A percentile compares a stretch with the other conserved stretches of the same genome.
Evolutionary conservation across 1,284 basidiomycete species (phyloP).

Genomic region (Volvariella volvacea): DNA sequence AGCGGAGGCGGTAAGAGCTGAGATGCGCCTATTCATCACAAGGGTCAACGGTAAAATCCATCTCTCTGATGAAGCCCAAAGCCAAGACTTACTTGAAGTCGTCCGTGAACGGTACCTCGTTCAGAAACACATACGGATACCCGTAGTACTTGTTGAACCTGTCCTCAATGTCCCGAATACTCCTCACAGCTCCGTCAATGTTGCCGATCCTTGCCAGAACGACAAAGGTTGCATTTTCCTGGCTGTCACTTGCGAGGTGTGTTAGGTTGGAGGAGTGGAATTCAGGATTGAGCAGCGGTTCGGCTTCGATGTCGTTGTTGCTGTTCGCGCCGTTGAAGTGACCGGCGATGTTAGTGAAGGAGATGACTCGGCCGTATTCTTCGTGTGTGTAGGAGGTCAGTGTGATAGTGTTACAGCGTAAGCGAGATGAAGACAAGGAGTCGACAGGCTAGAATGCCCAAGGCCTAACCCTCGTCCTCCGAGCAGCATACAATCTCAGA

Average conservation of each 20-base stretch:
- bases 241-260: constrained; percentile 17
- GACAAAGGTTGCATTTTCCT: constrained; percentile 61
- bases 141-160: constrained; percentile 58
- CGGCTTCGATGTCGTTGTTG: constrained; percentile 20
- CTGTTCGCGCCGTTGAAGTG: constrained; percentile 26
- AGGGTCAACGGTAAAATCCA: neutral
- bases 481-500: too few relatives aligned
- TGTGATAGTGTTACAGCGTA: too few relatives aligned
- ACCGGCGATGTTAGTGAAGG: constrained; percentile 38
- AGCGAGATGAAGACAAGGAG: too few relatives aligned
- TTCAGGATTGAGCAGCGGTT: neutral
- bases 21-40: constrained; percentile 27
- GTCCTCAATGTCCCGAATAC: constrained; percentile 54
- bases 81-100: constrained; percentile 52
- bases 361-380: constrained; percentile 61
- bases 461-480: too few relatives aligned
- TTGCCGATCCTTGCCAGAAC: constrained; percentile 69
- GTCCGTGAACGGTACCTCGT: constrained; percentile 66
- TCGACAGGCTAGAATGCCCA: too few relatives aligned
- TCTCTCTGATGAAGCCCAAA: neutral
- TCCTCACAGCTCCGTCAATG: constrained; percentile 50
- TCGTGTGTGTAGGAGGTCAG: constrained; percentile 58
- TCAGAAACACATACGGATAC: constrained; percentile 74
- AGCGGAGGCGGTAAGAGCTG: constrained; percentile 27
- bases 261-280: constrained; percentile 14